Percentiles rank a stretch among this genome's conserved stretches.
These are phyloP conservation scores for Serendipita sp. DNA, from an alignment of 768 basidiomycete genomes.

Conservation along the genomic window DNA sequence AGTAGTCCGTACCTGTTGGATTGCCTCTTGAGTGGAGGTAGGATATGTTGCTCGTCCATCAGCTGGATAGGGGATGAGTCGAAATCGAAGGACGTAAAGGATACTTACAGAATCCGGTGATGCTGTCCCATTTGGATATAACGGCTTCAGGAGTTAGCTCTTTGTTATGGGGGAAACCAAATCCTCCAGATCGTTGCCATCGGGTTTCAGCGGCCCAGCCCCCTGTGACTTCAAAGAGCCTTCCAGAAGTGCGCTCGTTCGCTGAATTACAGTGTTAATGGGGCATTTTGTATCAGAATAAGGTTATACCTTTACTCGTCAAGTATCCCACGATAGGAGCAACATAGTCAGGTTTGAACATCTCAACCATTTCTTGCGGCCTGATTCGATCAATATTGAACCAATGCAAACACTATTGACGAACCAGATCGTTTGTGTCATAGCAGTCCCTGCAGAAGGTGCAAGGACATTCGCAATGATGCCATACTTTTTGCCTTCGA, in stretches of 20 bases:
- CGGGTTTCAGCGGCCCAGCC: conserved; percentile 88
- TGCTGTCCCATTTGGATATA: conserved; percentile 58
- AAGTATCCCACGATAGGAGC: conserved; percentile 89
- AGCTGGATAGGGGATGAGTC: conserved; percentile 27
- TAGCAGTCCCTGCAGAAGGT: conserved; percentile 78
- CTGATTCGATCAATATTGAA: conserved; percentile 20
- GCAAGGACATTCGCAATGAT: conserved; percentile 82
- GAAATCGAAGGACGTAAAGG: not conserved
- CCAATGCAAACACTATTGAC: conserved; percentile 13
- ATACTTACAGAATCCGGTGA: conserved; percentile 68
- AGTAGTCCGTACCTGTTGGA: conserved; percentile 5
- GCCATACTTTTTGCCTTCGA: conserved; percentile 84
- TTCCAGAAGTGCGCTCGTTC: conserved; percentile 56
- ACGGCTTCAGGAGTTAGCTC: conserved; percentile 70
- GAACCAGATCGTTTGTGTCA: conserved; percentile 74
- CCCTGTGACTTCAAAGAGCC: conserved; percentile 72
- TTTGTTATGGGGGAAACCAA: conserved; percentile 70
- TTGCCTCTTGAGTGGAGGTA: conserved; percentile 40
- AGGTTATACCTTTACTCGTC: conserved; percentile 45
- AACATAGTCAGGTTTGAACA: conserved; percentile 88
- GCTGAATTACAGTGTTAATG: conserved; percentile 22
- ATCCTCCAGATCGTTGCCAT: conserved; percentile 82
- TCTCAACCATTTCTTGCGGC: conserved; percentile 75
- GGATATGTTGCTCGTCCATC: conserved; percentile 78
- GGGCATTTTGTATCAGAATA: not conserved